phyloP scores from a whole-genome alignment of 768 basidiomycete species.

The Pleurotus pulmonarius region DNA sequence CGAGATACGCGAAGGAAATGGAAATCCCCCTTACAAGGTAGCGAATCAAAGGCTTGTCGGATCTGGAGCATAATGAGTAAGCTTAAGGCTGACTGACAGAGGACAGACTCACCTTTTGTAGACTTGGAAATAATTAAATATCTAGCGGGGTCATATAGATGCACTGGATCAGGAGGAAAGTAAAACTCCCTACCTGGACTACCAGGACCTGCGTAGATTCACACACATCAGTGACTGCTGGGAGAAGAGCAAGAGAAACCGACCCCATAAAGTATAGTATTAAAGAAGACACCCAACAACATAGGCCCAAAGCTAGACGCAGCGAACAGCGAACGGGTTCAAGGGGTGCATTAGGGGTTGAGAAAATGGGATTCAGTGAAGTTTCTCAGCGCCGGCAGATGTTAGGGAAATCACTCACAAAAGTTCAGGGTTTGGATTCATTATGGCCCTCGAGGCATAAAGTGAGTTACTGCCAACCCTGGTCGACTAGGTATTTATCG shows the following conservation, averaged over 20 bases:
- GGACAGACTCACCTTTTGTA: slow-evolving; percentile 1
- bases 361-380: no score
- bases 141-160: not conserved
- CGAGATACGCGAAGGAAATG: no score
- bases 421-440: no score
- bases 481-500: no score
- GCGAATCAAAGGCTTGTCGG: not conserved
- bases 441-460: no score
- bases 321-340: no score
- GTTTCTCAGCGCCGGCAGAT: no score
- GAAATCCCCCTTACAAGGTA: not conserved
- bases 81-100: not conserved
- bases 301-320: not conserved
- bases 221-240: not conserved
- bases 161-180: not conserved
- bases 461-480: no score
- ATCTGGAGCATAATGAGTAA: not conserved
- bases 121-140: slow-evolving; percentile 4
- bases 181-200: not conserved
- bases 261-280: not conserved
- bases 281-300: not conserved
- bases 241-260: not conserved
- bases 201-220: not conserved
- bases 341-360: no score
- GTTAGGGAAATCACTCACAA: no score